Conservation (phyloP, 805 yeast species). For the Candida andamanensis region DNA sequence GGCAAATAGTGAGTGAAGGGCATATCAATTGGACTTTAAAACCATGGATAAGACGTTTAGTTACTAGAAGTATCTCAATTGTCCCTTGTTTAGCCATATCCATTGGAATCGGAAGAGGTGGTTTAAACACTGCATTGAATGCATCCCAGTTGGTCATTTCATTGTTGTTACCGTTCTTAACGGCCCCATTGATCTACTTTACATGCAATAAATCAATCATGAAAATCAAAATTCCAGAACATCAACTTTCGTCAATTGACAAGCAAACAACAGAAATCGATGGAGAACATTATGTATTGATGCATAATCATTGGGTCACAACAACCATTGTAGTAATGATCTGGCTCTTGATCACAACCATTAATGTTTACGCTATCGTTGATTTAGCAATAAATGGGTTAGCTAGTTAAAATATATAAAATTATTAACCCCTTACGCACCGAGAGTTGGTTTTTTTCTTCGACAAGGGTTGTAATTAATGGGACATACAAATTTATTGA, state of each 20-base stretch:
- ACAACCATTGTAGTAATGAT: slow-evolving; percentile 48
- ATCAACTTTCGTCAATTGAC: slow-evolving; percentile 11
- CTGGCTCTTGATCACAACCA: slow-evolving; percentile 68
- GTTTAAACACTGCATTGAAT: slow-evolving; percentile 67
- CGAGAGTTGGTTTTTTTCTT: too few relatives aligned
- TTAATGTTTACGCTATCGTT: slow-evolving; percentile 60
- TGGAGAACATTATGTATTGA: slow-evolving; percentile 34
- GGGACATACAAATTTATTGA: slow-evolving; percentile 21
- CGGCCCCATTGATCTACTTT: slow-evolving; percentile 81
- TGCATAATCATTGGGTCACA: slow-evolving; percentile 60
- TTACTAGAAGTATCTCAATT: slow-evolving; percentile 74
- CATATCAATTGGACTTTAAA: slow-evolving; percentile 73
- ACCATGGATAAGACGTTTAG: slow-evolving; percentile 77
- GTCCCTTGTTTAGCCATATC: slow-evolving; percentile 77
- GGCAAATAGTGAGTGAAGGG: slow-evolving; percentile 90
- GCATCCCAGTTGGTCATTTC: slow-evolving; percentile 85
- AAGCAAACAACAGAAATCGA: slow-evolving; percentile 6
- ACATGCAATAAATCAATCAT: slow-evolving; percentile 67
- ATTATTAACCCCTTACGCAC: too few relatives aligned
- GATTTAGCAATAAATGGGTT: slow-evolving; percentile 35
- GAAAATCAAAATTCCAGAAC: slow-evolving; percentile 44
- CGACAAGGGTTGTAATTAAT: neutral
- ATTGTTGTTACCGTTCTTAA: slow-evolving; percentile 72
- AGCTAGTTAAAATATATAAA: slow-evolving; percentile 8
- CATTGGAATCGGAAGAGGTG: slow-evolving; percentile 64